These are phyloP conservation scores for Euphorbia schlechtendalii DNA, from an alignment of 441 rosid species.

Conservation along the genomic window DNA sequence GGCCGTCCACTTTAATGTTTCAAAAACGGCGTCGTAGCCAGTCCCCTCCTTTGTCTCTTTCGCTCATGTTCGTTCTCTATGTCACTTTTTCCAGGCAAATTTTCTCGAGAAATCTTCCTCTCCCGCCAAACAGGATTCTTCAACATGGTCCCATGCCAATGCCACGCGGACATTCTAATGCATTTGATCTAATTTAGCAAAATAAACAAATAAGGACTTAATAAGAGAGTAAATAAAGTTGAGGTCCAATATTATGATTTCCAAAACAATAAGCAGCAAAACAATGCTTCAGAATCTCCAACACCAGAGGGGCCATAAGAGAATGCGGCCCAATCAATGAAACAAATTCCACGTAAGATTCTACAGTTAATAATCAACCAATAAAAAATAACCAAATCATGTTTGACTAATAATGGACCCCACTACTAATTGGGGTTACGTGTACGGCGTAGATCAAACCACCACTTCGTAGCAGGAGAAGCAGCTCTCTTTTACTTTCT, in stretches of 20 bases:
- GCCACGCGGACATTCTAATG: too few relatives aligned
- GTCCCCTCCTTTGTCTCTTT: background rate
- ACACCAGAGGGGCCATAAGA: too few relatives aligned
- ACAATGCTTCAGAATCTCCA: too few relatives aligned
- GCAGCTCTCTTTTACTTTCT: background rate
- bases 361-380: background rate
- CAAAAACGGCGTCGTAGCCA: background rate
- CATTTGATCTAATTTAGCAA: too few relatives aligned
- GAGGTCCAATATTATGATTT: too few relatives aligned
- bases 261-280: too few relatives aligned
- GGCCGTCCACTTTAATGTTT: background rate
- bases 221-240: too few relatives aligned
- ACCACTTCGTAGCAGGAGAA: background rate
- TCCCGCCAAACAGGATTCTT: too few relatives aligned
- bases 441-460: slow-evolving; percentile 54
- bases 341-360: background rate
- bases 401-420: background rate
- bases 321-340: background rate
- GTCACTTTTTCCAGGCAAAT: background rate
- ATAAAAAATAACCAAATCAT: background rate
- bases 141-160: too few relatives aligned
- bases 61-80: too few relatives aligned
- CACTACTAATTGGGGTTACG: slow-evolving; percentile 22
- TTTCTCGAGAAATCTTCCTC: background rate
- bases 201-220: too few relatives aligned